Evolutionary conservation across 176 grass and related monocot genomes (phyloP).

Genomic region (Avena eriantha): DNA sequence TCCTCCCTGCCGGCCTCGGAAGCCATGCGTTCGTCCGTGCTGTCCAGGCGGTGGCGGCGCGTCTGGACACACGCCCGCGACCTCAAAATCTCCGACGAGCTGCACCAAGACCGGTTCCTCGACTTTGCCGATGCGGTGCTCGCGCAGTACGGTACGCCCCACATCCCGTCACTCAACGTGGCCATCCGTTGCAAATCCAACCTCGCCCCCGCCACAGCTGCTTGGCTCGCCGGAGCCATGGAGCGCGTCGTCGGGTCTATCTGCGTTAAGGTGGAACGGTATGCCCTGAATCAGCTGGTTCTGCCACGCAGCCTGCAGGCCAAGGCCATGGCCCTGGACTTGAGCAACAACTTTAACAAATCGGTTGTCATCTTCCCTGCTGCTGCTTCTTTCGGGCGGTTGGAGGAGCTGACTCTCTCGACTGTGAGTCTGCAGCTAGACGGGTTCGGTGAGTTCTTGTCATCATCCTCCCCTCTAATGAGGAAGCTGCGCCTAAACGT

Average conservation of each 20-base stretch:
- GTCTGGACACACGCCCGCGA: background rate
- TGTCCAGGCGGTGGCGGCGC: slow-evolving; percentile 24
- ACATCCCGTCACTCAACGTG: slow-evolving; percentile 33
- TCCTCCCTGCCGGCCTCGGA: background rate
- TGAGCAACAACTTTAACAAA: background rate
- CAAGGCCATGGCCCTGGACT: background rate
- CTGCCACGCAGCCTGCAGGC: slow-evolving; percentile 17
- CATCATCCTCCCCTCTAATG: background rate
- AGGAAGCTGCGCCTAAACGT: slow-evolving; percentile 5
- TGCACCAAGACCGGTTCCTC: background rate
- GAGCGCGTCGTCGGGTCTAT: slow-evolving; percentile 15
- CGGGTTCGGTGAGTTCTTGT: slow-evolving; percentile 3
- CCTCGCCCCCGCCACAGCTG: background rate
- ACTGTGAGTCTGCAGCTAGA: background rate
- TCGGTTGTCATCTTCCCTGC: background rate
- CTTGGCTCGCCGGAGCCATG: slow-evolving; percentile 30
- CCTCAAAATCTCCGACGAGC: slow-evolving; percentile 36
- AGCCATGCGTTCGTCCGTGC: background rate
- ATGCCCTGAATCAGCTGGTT: background rate
- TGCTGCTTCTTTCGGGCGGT: background rate
- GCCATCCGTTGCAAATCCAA: background rate
- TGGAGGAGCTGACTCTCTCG: slow-evolving; percentile 31
- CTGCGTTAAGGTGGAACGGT: background rate
- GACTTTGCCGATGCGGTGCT: background rate
- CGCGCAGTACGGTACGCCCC: slow-evolving; percentile 12